These are phyloP conservation scores for Clausena lansium DNA, from an alignment of 345 rosid genomes.

Conservation along the genomic window DNA sequence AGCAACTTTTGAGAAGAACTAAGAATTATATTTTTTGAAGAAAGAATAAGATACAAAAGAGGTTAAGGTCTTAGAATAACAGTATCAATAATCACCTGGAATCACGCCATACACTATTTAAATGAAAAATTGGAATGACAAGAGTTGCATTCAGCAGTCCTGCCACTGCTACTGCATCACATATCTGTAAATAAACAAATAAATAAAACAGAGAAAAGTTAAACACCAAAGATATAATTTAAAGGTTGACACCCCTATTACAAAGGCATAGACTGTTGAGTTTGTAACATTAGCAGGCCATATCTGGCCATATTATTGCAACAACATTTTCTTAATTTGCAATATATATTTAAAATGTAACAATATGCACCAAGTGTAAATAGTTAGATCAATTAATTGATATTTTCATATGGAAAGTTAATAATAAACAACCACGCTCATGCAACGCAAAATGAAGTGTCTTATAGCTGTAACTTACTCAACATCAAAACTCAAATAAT, in stretches of 20 bases:
- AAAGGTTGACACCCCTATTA: not conserved
- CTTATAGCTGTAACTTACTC: not conserved
- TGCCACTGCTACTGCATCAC: constrained; percentile 99
- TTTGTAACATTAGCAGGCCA: not conserved
- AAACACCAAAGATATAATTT: not conserved
- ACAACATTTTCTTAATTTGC: not conserved
- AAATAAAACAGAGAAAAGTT: constrained; percentile 10
- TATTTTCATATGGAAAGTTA: not conserved
- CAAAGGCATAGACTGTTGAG: not conserved
- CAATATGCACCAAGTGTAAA: not conserved
- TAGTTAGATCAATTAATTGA: not conserved
- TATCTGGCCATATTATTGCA: not conserved
- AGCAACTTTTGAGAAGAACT: not conserved
- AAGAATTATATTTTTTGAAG: not conserved
- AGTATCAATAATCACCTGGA: constrained; percentile 63
- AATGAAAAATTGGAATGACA: constrained; percentile 88
- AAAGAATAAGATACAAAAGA: not conserved
- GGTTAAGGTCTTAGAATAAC: not conserved
- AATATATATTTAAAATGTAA: not conserved
- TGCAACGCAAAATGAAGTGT: not conserved
- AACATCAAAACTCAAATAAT: not conserved
- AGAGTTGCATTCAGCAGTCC: constrained; percentile 95
- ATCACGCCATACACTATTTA: constrained; percentile 98
- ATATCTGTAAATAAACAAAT: constrained; percentile 49
- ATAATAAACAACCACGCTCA: not conserved